Conservation (phyloP, 345 rosid genomes). For the Boechera stricta region DNA sequence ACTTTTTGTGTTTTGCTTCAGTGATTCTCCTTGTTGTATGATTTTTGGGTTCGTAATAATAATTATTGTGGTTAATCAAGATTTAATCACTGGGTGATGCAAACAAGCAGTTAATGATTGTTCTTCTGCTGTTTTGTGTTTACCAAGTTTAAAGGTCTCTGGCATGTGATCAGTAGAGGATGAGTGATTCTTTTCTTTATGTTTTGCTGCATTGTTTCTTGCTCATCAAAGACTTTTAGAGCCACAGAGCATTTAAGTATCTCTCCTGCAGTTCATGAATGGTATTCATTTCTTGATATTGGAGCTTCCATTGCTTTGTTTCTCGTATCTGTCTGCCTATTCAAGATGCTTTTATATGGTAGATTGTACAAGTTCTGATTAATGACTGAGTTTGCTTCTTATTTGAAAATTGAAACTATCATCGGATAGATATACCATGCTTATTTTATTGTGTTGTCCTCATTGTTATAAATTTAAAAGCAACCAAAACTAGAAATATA, state of each 20-base stretch:
- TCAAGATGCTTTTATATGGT: constrained; percentile 6
- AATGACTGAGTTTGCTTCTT: background rate
- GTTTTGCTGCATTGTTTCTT: constrained; percentile 9
- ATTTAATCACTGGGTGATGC: background rate
- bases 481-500: background rate
- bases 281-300: background rate
- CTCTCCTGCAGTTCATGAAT: background rate
- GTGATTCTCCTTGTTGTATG: constrained; percentile 5
- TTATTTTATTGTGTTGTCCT: background rate
- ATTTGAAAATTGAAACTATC: background rate
- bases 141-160: constrained; percentile 1
- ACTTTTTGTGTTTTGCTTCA: background rate
- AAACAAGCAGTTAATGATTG: constrained; percentile 11
- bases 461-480: background rate
- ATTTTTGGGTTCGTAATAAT: background rate
- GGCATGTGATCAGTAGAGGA: constrained; percentile 6
- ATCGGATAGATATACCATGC: background rate
- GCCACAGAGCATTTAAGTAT: background rate
- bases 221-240: background rate
- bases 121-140: constrained; percentile 11
- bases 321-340: constrained; percentile 2
- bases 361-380: background rate
- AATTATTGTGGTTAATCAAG: background rate
- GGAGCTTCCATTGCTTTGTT: constrained; percentile 21
- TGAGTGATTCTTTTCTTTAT: background rate